These are phyloP conservation scores for Colletotrichum sublineola DNA, from an alignment of 2,329 filamentous ascomycete species.

Conservation along the genomic window DNA sequence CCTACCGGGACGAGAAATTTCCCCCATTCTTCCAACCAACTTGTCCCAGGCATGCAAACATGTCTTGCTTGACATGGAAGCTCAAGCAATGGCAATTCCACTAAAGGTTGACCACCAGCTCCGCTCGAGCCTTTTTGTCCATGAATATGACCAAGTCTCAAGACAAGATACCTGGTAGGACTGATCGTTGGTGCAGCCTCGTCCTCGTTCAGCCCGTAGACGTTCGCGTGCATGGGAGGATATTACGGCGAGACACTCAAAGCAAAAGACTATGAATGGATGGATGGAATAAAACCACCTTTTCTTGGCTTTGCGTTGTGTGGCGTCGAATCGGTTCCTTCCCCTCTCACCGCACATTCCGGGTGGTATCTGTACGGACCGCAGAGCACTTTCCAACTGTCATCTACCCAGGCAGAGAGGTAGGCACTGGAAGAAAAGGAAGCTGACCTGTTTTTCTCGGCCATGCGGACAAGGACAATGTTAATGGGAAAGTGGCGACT, in stretches of 20 bases:
- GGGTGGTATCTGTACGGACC: neutral
- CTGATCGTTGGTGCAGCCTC: neutral
- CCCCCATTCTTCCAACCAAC: neutral
- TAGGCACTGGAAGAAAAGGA: neutral
- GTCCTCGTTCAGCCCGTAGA: neutral
- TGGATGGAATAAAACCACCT: neutral
- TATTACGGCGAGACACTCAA: neutral
- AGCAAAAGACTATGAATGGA: neutral
- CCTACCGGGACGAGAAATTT: no score
- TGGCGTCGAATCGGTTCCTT: conserved; percentile 18
- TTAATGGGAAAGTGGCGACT: neutral
- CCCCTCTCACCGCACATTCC: conserved; percentile 21
- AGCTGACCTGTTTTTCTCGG: neutral
- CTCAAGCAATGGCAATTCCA: neutral
- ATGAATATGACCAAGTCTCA: neutral
- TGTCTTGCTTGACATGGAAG: neutral
- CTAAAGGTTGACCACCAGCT: neutral
- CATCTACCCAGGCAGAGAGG: neutral
- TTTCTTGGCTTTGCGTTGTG: conserved; percentile 7
- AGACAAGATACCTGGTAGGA: neutral
- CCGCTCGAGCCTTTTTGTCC: neutral
- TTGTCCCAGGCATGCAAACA: neutral
- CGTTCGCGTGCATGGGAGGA: neutral
- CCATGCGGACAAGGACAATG: neutral
- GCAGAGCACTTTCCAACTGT: neutral